Evolutionary conservation across 2,329 filamentous ascomycete genomes (phyloP).

Genomic region (Arthrinium phaeospermum): DNA sequence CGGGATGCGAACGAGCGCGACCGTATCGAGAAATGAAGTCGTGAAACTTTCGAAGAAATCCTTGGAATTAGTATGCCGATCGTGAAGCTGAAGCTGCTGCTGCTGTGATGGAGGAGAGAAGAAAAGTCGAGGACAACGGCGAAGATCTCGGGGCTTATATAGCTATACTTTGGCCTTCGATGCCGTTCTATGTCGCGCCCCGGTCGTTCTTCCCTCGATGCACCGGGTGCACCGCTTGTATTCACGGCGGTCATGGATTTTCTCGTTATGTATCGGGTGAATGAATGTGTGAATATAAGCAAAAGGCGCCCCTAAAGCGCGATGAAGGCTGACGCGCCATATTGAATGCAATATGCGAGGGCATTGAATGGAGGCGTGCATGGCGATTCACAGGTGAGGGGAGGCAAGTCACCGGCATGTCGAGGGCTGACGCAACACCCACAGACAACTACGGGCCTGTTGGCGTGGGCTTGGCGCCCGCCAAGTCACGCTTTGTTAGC

Average conservation of each 20-base stretch:
- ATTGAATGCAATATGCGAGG: not conserved
- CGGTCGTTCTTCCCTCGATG: no score
- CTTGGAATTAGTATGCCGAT: not conserved
- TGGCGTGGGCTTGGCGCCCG: not conserved
- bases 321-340: not conserved
- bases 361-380: not conserved
- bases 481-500: not conserved
- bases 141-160: not conserved
- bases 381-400: no score
- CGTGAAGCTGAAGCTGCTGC: not conserved
- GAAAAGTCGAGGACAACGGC: not conserved
- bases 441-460: no score
- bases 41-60: no score
- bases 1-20: no score
- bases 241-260: no score
- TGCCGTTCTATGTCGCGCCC: no score
- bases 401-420: not conserved
- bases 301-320: not conserved
- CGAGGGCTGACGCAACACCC: not conserved
- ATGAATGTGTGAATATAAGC: not conserved
- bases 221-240: no score
- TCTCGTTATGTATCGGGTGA: not conserved
- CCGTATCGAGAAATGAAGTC: no score
- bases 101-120: not conserved
- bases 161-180: not conserved